A percentile compares a stretch with the other conserved stretches of the same genome.
phyloP scores from a whole-genome alignment of 257 asterid species.

The Primulina tabacum region DNA sequence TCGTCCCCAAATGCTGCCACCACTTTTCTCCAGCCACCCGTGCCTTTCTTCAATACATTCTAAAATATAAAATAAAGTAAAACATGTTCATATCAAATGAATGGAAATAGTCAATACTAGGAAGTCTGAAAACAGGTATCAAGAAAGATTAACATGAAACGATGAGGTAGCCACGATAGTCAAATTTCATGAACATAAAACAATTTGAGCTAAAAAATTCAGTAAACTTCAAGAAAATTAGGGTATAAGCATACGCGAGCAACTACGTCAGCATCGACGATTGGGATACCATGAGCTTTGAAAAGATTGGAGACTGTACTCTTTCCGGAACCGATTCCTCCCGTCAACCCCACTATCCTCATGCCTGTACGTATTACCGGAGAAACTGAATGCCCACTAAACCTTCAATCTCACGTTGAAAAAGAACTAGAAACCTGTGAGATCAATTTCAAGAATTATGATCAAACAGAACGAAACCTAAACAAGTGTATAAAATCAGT shows the following conservation, averaged over 20 bases:
- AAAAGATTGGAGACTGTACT: conserved; percentile 81
- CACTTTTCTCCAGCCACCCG: conserved; percentile 86
- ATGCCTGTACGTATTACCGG: conserved; percentile 25
- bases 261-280: conserved; percentile 78
- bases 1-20: conserved; percentile 80
- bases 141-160: not conserved
- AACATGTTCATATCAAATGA: not conserved
- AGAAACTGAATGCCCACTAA: conserved; percentile 15
- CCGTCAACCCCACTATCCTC: conserved; percentile 88
- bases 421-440: too few species aligned
- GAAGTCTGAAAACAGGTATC: not conserved
- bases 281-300: conserved; percentile 66
- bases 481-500: too few species aligned
- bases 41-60: conserved; percentile 74
- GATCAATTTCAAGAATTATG: too few species aligned
- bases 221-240: conserved; percentile 13
- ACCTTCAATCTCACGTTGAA: not conserved
- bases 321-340: conserved; percentile 89
- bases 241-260: conserved; percentile 72
- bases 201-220: not conserved
- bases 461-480: too few species aligned
- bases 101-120: not conserved
- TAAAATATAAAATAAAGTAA: conserved; percentile 27
- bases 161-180: not conserved
- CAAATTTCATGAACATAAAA: not conserved